phyloP scores from a whole-genome alignment of 495 filamentous ascomycete genomes.

The Penicillium chermesinum region DNA sequence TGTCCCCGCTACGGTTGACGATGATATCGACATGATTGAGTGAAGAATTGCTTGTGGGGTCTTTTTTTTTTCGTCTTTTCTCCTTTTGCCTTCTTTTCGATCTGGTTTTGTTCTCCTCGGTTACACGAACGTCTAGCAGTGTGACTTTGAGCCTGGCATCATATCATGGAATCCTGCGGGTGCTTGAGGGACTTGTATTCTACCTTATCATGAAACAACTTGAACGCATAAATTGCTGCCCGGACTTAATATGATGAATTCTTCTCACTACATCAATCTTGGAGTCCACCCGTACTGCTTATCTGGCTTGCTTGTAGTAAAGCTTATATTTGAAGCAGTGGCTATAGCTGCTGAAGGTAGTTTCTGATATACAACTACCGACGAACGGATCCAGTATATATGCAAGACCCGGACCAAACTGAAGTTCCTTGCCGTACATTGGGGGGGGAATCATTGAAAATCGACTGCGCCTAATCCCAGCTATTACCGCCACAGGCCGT shows the following conservation, averaged over 20 bases:
- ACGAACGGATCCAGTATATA: too few species aligned
- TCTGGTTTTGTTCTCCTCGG: neutral
- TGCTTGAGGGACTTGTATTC: neutral
- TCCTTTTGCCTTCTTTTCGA: neutral
- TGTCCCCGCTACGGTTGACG: slow-evolving; percentile 39
- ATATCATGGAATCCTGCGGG: neutral
- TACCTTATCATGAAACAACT: neutral
- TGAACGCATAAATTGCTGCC: neutral
- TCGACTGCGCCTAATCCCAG: neutral
- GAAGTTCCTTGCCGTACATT: neutral
- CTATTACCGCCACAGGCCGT: slow-evolving; percentile 59
- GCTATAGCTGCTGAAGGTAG: too few species aligned
- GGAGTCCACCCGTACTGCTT: too few species aligned
- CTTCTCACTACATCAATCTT: too few species aligned
- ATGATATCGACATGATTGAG: slow-evolving; percentile 55
- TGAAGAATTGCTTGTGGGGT: slow-evolving; percentile 11
- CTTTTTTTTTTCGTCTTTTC: neutral
- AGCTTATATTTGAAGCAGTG: too few species aligned
- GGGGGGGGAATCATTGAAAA: neutral
- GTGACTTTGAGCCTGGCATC: neutral
- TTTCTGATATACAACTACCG: too few species aligned
- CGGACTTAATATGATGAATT: too few species aligned
- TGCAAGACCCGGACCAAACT: neutral
- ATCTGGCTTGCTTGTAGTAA: too few species aligned
- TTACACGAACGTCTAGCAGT: neutral